Evolutionary conservation across 345 rosid species (phyloP), one percentile per base, ranked within the genome.

Genomic region (Linum lewisii): DNA sequence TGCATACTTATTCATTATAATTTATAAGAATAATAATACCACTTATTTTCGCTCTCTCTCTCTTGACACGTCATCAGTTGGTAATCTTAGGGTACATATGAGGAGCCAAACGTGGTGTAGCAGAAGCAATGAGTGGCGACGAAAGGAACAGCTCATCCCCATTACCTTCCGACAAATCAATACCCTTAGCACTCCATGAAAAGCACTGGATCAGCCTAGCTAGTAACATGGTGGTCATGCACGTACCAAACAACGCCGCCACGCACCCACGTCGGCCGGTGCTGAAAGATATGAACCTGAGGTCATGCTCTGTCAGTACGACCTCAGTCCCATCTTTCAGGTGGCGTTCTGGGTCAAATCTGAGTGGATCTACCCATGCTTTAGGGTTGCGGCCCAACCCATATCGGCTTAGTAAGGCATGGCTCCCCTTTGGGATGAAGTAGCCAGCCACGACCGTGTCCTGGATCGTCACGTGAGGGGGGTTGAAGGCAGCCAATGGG

Each of bases 371-470:
- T 0, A 67, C 74, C 89, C 86, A 83, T 0, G 74, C 72, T 11
- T 57, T 68, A 23, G 82, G 77, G 66, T 81, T 83, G 22, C 77
- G 63, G 1, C 86, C 86, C 2, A 81, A 64, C 7, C 72, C 85
- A 3, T 49, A 18, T 0, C 86, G 79, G 47, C 81, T 75, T 0
- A 83, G 66, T 23, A 79, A 1, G 0, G 74, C 32, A 19, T 79
- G 82, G 16, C 84, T 79, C 5, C 82, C 89, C 23, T 83, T 81
- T 0, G 86, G 84, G 57, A 83, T 83, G 55, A 77, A 75, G 69
- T 79, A 81, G 14, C 61, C 65, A 5, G 72, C 75, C 4, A 83
- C 62, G 6, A 47, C 51, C 0, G 77, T 4, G 5, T 83, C 81
- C 0, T 42, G 32, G 0, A 32, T 34, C 0, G 82, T 62, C 23